These are phyloP conservation scores for Aspergillus sp. DNA, from an alignment of 2,329 filamentous ascomycete species.

Conservation along the genomic window DNA sequence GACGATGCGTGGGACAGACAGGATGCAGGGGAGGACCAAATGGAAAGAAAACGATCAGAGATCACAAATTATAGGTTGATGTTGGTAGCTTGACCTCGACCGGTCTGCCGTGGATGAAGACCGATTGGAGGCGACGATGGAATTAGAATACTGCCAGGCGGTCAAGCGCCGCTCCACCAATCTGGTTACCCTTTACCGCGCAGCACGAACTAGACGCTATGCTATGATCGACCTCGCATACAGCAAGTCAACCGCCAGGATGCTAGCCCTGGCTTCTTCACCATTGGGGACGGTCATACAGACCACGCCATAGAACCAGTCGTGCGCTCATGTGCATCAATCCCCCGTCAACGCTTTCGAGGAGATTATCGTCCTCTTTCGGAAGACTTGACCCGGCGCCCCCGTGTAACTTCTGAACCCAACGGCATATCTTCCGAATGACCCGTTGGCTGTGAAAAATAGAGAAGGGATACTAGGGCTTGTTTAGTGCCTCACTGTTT, in stretches of 20 bases:
- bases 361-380: conserved; percentile 12
- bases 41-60: neutral
- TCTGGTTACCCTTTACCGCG: no score
- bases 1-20: conserved; percentile 12
- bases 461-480: conserved; percentile 3
- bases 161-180: neutral
- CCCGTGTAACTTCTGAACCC: conserved; percentile 29
- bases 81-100: neutral
- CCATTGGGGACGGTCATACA: conserved; percentile 6
- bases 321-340: neutral
- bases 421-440: conserved; percentile 30
- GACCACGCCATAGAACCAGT: conserved; percentile 1
- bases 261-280: neutral
- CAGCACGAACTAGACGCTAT: neutral
- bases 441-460: conserved; percentile 24
- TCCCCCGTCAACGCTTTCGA: conserved; percentile 11
- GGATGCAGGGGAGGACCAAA: conserved; percentile 4
- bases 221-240: neutral
- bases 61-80: neutral
- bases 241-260: neutral
- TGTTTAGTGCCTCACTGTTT: conserved; percentile 8
- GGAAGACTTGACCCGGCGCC: conserved; percentile 27
- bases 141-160: neutral
- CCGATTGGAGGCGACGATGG: neutral
- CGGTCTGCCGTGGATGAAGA: neutral